phyloP scores from a whole-genome alignment of 2,329 filamentous ascomycete species.

The Penicillium sp. region DNA sequence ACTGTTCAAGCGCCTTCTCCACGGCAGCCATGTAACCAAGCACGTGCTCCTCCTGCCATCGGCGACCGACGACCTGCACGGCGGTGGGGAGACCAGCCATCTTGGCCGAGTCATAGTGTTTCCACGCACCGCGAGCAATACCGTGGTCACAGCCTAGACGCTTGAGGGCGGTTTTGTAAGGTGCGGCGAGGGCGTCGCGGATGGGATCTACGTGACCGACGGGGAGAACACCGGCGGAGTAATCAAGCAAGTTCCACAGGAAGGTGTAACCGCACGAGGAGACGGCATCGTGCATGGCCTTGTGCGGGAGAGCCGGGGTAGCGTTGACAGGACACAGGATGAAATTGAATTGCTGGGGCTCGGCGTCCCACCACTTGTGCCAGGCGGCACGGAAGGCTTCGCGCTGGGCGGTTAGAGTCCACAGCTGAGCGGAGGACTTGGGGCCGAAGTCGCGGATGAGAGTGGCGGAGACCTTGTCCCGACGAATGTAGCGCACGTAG shows the following conservation, averaged over 20 bases:
- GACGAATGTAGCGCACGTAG: constrained; percentile 80
- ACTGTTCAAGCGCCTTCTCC: constrained; percentile 67
- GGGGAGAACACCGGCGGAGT: constrained; percentile 77
- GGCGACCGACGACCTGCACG: constrained; percentile 76
- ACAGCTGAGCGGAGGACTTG: constrained; percentile 75
- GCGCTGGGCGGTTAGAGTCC: constrained; percentile 73
- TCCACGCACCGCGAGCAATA: constrained; percentile 79
- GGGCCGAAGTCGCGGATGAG: constrained; percentile 71
- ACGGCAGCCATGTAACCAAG: constrained; percentile 75
- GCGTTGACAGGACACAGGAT: constrained; percentile 84
- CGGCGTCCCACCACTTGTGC: constrained; percentile 80
- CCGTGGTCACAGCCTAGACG: constrained; percentile 63
- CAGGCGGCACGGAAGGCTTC: constrained; percentile 76
- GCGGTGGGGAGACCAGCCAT: constrained; percentile 90
- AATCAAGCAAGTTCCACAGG: constrained; percentile 90
- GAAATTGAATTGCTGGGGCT: constrained; percentile 70
- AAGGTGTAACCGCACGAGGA: constrained; percentile 92
- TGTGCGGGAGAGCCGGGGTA: constrained; percentile 82
- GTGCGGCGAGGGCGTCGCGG: constrained; percentile 64
- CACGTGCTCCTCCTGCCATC: constrained; percentile 86
- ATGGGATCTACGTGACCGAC: constrained; percentile 77
- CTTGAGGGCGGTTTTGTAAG: constrained; percentile 41
- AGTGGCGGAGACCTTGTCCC: constrained; percentile 75
- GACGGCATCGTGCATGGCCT: constrained; percentile 80
- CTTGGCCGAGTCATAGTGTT: constrained; percentile 73